Conservation (phyloP, 371 early-diverging fungal species). For the Quaeritorhiza haematococci region DNA sequence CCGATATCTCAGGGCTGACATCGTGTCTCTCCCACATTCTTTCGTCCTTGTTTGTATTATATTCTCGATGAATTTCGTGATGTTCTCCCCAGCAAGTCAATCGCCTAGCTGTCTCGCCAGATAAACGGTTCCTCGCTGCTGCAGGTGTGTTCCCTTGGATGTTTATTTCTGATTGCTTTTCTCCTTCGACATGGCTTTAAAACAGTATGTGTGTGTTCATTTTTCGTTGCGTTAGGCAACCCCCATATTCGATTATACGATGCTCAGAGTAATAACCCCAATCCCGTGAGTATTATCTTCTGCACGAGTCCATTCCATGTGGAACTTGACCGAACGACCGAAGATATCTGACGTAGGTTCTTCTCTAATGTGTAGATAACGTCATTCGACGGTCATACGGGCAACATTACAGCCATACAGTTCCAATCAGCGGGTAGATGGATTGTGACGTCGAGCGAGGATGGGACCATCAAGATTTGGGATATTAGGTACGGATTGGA, state of each 20-base stretch:
- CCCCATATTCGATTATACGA: slow-evolving; percentile 82
- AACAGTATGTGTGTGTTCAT: too few relatives aligned
- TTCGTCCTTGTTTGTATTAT: neutral
- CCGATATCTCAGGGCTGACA: too few relatives aligned
- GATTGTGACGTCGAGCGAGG: slow-evolving; percentile 91
- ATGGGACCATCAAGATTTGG: slow-evolving; percentile 89
- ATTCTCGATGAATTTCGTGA: neutral
- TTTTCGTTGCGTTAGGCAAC: slow-evolving; percentile 49
- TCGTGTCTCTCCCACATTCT: neutral
- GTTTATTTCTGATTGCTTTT: too few relatives aligned
- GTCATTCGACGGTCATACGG: slow-evolving; percentile 82
- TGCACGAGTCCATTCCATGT: too few relatives aligned
- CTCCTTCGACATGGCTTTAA: neutral
- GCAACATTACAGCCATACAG: slow-evolving; percentile 88
- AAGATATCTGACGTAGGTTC: neutral
- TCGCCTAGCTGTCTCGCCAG: slow-evolving; percentile 85
- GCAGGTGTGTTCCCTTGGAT: too few relatives aligned
- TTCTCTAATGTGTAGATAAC: slow-evolving; percentile 42
- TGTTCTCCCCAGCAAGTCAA: slow-evolving; percentile 77
- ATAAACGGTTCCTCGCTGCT: slow-evolving; percentile 88
- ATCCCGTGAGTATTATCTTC: slow-evolving; percentile 53
- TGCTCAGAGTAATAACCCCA: slow-evolving; percentile 70
- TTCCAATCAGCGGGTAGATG: slow-evolving; percentile 89
- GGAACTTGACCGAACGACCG: too few relatives aligned
- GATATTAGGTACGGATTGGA: slow-evolving; percentile 52